Conservation (phyloP, 495 filamentous ascomycete species). For the Recurvomyces mirabilis region DNA sequence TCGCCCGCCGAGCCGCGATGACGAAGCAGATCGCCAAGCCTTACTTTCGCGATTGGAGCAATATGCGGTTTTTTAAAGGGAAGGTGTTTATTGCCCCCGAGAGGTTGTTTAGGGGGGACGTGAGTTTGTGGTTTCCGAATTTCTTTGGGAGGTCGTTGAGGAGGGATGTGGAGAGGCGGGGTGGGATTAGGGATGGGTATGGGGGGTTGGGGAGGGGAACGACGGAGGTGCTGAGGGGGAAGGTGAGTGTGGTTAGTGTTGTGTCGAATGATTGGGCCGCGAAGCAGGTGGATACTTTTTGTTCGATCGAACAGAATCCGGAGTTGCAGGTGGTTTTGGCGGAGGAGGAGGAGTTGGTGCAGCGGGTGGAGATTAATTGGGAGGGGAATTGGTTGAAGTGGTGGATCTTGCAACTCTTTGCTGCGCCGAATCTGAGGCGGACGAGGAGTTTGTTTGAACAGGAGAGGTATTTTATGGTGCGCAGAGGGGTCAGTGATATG, state of each 20-base stretch:
- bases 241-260: constrained; percentile 64
- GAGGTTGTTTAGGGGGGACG: constrained; percentile 59
- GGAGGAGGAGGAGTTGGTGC: constrained; percentile 40
- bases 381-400: constrained; percentile 73
- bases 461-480: constrained; percentile 71
- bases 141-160: constrained; percentile 64
- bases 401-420: constrained; percentile 59
- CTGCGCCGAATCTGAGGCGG: constrained; percentile 43
- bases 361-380: constrained; percentile 74
- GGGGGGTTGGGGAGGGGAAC: constrained; percentile 44
- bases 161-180: constrained; percentile 23
- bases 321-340: constrained; percentile 44
- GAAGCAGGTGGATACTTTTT: constrained; percentile 63
- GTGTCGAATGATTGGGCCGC: constrained; percentile 79
- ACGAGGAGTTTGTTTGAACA: constrained; percentile 49
- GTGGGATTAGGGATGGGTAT: constrained; percentile 12
- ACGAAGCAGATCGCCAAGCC: constrained; percentile 55
- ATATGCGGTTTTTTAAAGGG: constrained; percentile 68
- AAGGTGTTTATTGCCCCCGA: constrained; percentile 79
- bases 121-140: constrained; percentile 88
- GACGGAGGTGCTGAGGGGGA: constrained; percentile 55
- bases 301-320: constrained; percentile 50
- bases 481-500: constrained; percentile 58
- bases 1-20: constrained; percentile 60
- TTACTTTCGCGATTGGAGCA: constrained; percentile 88